These are phyloP conservation scores for Colletotrichum lentis DNA, from an alignment of 2,329 filamentous ascomycete genomes.

Conservation along the genomic window DNA sequence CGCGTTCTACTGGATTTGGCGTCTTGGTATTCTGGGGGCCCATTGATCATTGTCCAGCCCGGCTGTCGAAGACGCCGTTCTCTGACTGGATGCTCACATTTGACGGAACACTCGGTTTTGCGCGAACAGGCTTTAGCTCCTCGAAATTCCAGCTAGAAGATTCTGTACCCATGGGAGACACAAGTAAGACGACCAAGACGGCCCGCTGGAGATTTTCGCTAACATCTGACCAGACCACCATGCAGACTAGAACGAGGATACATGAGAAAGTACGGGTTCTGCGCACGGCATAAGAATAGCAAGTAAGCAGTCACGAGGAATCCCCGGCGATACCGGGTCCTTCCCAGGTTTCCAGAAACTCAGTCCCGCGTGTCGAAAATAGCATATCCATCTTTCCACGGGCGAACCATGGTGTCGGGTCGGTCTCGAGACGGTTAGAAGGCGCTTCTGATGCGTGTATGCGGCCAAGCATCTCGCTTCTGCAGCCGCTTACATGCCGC, in stretches of 20 bases:
- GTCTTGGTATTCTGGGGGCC: not conserved
- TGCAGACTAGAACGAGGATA: not conserved
- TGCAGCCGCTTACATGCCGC: not conserved
- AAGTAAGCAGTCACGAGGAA: not conserved
- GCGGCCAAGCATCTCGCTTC: not conserved
- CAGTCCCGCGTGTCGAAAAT: not conserved
- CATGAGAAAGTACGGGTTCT: not conserved
- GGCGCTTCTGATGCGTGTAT: not conserved
- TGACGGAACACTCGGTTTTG: not conserved
- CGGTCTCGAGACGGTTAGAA: not conserved
- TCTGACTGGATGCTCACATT: not conserved
- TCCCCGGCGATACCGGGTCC: too few species aligned
- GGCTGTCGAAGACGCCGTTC: too few species aligned
- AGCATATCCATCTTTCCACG: not conserved
- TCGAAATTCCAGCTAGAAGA: not conserved
- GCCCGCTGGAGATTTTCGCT: not conserved
- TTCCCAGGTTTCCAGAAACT: not conserved
- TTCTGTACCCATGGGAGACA: too few species aligned
- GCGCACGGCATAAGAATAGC: not conserved
- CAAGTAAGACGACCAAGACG: too few species aligned
- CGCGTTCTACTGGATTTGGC: too few species aligned
- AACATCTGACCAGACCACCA: not conserved
- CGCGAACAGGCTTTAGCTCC: too few species aligned
- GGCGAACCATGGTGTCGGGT: slow-evolving; percentile 2
- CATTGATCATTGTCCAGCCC: not conserved